A percentile compares a stretch with the other conserved stretches of the same genome.
Conservation (phyloP, 768 basidiomycete genomes). For the Mycena leptocephala region DNA sequence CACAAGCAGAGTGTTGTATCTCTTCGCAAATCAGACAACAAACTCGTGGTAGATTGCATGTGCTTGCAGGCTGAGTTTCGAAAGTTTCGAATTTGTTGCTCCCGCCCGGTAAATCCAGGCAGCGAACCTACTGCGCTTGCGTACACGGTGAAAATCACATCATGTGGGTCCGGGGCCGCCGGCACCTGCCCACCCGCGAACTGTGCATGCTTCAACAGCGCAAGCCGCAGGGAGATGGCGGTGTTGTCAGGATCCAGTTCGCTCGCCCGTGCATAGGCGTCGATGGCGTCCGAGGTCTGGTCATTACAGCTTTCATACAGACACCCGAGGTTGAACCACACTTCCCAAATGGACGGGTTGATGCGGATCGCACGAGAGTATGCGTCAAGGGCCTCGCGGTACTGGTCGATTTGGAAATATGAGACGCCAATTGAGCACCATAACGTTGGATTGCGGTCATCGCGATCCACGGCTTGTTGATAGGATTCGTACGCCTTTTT, state of each 20-base stretch:
- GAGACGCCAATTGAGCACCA: conserved; percentile 99
- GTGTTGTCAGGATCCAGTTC: conserved; percentile 93
- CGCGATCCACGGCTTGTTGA: conserved; percentile 98
- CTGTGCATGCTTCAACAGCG: conserved; percentile 86
- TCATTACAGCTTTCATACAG: conserved; percentile 99
- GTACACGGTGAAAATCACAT: conserved; percentile 97
- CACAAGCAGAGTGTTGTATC: too few species aligned
- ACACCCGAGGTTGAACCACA: conserved; percentile 98
- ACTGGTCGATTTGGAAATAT: conserved; percentile 99
- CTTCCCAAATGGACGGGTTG: conserved; percentile 96
- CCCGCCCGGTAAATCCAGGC: conserved; percentile 77
- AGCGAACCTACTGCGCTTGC: conserved; percentile 84
- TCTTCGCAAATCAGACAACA: too few species aligned
- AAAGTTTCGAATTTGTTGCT: too few species aligned
- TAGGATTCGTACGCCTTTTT: conserved; percentile 99
- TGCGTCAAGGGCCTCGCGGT: conserved; percentile 97
- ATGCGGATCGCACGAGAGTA: conserved; percentile 99
- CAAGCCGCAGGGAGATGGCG: conserved; percentile 86
- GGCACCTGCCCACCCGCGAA: conserved; percentile 82
- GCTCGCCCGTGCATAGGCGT: conserved; percentile 95
- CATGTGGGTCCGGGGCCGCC: conserved; percentile 93
- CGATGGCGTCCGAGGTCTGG: conserved; percentile 98
- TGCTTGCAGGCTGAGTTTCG: too few species aligned
- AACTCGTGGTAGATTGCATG: too few species aligned
- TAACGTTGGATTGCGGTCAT: conserved; percentile 98